Conservation (phyloP, 2,329 filamentous ascomycete species). For the Epichloe sylvatica region DNA sequence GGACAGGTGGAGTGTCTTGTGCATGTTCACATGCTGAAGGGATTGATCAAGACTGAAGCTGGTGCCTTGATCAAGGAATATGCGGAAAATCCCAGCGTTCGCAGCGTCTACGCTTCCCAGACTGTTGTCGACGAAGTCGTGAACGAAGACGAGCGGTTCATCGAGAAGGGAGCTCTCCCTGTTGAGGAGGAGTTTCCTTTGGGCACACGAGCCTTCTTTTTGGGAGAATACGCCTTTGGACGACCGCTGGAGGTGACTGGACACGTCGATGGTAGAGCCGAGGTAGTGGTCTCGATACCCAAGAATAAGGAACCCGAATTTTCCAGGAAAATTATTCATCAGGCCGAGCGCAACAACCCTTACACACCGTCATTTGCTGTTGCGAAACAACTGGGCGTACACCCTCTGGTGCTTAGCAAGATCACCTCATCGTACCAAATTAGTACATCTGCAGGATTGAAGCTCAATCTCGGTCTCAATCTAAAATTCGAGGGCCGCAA, state of each 20-base stretch:
- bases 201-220: conserved; percentile 74
- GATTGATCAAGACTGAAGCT: conserved; percentile 76
- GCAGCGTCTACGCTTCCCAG: conserved; percentile 84
- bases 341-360: conserved; percentile 54
- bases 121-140: conserved; percentile 78
- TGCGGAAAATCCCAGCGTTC: conserved; percentile 67
- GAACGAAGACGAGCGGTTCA: conserved; percentile 83
- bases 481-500: conserved; percentile 95
- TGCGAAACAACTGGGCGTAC: conserved; percentile 65
- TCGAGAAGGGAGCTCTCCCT: conserved; percentile 77
- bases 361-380: conserved; percentile 87
- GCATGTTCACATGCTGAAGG: conserved; percentile 87
- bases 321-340: conserved; percentile 55
- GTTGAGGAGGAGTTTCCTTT: conserved; percentile 85
- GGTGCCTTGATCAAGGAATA: conserved; percentile 91
- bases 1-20: conserved; percentile 79
- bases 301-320: conserved; percentile 70
- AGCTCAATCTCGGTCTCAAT: conserved; percentile 84
- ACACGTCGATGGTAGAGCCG: conserved; percentile 60
- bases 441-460: conserved; percentile 59
- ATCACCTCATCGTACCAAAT: conserved; percentile 91
- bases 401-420: conserved; percentile 82
- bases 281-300: conserved; percentile 61
- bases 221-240: conserved; percentile 87
- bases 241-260: conserved; percentile 71